Evolutionary conservation across 345 rosid genomes (phyloP).

Genomic region (Trapa incisa): DNA sequence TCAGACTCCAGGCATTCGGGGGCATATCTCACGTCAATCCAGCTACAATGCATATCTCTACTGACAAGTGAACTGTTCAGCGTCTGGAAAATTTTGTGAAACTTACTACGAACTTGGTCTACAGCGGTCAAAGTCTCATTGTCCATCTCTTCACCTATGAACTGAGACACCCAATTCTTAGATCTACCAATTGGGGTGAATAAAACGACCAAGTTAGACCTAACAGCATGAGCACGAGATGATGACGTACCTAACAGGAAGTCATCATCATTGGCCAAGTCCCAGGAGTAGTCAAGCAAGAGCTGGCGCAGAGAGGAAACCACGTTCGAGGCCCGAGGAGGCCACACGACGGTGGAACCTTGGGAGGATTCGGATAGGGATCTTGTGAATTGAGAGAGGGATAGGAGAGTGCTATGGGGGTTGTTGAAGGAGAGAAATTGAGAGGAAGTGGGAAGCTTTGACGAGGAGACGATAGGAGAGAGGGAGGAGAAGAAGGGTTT

Average conservation of each 20-base stretch:
- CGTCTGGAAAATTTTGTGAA: constrained; percentile 33
- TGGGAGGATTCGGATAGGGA: constrained; percentile 9
- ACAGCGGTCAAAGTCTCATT: constrained; percentile 25
- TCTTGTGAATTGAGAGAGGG: constrained; percentile 30
- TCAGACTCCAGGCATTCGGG: constrained; percentile 10
- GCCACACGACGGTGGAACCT: neutral
- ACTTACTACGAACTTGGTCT: constrained; percentile 23
- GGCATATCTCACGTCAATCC: constrained; percentile 54
- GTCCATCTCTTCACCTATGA: constrained; percentile 26
- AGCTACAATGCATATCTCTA: constrained; percentile 67
- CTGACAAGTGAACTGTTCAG: constrained; percentile 45
- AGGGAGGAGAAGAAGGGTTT: constrained; percentile 81
- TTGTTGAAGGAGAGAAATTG: constrained; percentile 56
- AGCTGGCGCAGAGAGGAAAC: constrained; percentile 63
- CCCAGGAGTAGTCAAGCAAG: constrained; percentile 79
- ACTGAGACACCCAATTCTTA: constrained; percentile 29
- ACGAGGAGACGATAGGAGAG: constrained; percentile 80
- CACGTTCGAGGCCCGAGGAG: constrained; percentile 32
- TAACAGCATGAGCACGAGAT: constrained; percentile 18
- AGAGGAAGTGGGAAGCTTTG: constrained; percentile 50
- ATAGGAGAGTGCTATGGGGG: constrained; percentile 33
- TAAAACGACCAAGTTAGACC: constrained; percentile 66
- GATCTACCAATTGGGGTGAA: constrained; percentile 43
- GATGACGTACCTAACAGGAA: constrained; percentile 23
- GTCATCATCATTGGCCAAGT: constrained; percentile 27